Evolutionary conservation across 306 rosid genomes (phyloP).

Genomic region (Gillenia trifoliata): DNA sequence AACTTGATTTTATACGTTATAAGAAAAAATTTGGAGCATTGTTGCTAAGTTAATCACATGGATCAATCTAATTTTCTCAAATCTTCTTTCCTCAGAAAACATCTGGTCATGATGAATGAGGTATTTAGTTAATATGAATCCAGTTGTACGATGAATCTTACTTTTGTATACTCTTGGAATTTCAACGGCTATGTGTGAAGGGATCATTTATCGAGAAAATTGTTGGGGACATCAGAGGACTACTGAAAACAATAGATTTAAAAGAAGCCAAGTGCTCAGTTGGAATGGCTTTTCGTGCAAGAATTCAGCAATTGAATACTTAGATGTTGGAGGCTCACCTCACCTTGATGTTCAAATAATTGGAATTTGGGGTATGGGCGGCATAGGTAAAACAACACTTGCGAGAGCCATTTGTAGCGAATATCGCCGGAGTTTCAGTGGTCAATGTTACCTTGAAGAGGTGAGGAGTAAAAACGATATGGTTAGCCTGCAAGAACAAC

Average conservation of each 20-base stretch:
- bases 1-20: too few relatives aligned
- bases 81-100: too few relatives aligned
- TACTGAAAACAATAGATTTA: not conserved
- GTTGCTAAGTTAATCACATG: too few relatives aligned
- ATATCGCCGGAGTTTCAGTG: not conserved
- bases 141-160: not conserved
- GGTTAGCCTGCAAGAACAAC: not conserved
- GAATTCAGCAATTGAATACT: not conserved
- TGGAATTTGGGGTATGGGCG: too few relatives aligned
- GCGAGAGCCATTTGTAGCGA: not conserved
- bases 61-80: too few relatives aligned
- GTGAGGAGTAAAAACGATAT: not conserved
- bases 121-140: not conserved
- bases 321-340: not conserved
- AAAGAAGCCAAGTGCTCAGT: not conserved
- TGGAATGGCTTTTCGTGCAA: not conserved
- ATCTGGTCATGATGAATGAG: not conserved
- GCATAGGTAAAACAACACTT: too few relatives aligned
- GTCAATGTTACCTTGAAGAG: conserved; percentile 5
- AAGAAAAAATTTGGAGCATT: too few relatives aligned
- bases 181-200: not conserved
- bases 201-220: not conserved
- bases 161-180: not conserved
- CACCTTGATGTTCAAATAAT: too few relatives aligned
- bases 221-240: not conserved